Conservation (phyloP, 441 rosid species). For the Pelargonium myrrhifolium region DNA sequence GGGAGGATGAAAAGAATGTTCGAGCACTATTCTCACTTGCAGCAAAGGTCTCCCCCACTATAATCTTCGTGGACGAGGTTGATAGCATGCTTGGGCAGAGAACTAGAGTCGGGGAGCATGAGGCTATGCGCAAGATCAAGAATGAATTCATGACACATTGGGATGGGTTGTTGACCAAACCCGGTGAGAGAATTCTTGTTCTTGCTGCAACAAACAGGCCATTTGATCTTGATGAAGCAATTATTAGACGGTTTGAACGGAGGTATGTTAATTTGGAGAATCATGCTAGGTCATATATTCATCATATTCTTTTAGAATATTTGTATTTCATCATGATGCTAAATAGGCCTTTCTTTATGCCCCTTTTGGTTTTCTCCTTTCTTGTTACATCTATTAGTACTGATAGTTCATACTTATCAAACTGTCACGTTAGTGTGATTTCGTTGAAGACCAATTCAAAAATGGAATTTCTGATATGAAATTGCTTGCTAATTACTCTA, state of each 20-base stretch:
- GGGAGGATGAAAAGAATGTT: conserved; percentile 96
- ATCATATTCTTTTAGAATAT: not conserved
- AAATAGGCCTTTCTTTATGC: too few species aligned
- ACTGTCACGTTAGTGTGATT: not conserved
- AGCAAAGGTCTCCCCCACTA: conserved; percentile 90
- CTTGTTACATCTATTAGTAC: too few species aligned
- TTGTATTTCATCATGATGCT: not conserved
- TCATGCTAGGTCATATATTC: not conserved
- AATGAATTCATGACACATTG: conserved; percentile 97
- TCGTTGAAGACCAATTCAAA: not conserved
- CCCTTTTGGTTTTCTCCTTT: too few species aligned
- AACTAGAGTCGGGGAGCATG: conserved; percentile 93
- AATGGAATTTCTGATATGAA: not conserved
- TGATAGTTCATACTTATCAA: not conserved
- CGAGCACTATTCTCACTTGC: conserved; percentile 87
- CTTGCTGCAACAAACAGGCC: conserved; percentile 99
- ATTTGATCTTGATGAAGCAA: conserved; percentile 97
- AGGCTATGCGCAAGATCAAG: conserved; percentile 95
- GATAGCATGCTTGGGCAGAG: conserved; percentile 98
- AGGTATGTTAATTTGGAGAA: conserved; percentile 38
- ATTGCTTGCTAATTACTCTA: not conserved
- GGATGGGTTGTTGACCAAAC: conserved; percentile 87
- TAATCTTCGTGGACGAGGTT: conserved; percentile 94
- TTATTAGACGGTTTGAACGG: conserved; percentile 93
- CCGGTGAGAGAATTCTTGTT: conserved; percentile 78